These are phyloP conservation scores for Gynochthodes officinalis DNA, from an alignment of 257 asterid species.

Conservation along the genomic window DNA sequence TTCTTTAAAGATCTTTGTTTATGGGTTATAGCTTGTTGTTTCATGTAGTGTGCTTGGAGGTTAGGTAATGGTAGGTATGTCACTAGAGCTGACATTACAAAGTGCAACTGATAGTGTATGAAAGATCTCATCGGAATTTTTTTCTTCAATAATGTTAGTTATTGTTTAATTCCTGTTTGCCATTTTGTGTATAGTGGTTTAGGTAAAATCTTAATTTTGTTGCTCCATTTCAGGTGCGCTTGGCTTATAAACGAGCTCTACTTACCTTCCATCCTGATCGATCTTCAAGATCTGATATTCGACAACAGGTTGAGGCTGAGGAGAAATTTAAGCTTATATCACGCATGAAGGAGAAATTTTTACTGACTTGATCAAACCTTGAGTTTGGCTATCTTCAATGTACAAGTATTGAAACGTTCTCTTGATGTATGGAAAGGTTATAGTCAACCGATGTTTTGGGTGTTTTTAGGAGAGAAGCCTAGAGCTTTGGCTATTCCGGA, in stretches of 20 bases:
- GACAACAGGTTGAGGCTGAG: conserved; percentile 86
- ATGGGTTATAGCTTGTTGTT: neutral
- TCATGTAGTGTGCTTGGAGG: neutral
- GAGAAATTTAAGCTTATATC: conserved; percentile 89
- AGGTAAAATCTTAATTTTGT: neutral
- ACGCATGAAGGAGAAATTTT: conserved; percentile 71
- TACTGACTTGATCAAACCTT: neutral
- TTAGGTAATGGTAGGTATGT: neutral
- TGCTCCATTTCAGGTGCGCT: conserved; percentile 55
- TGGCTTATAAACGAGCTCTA: conserved; percentile 73
- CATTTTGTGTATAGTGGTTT: neutral
- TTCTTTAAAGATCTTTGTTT: neutral
- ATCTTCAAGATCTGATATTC: conserved; percentile 57
- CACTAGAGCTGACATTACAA: neutral
- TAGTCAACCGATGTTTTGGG: neutral
- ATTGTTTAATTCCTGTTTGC: neutral
- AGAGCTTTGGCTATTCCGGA: neutral
- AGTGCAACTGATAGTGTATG: neutral
- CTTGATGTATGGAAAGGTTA: neutral
- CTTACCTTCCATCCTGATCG: conserved; percentile 87
- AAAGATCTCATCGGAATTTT: neutral
- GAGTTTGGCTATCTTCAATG: neutral
- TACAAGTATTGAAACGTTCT: neutral
- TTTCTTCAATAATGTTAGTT: neutral
- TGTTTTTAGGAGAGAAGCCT: conserved; percentile 1